A percentile compares a stretch with the other conserved stretches of the same genome.
phyloP scores from a whole-genome alignment of 2,329 filamentous ascomycete species.

The Aspergillus puulaauensis region DNA sequence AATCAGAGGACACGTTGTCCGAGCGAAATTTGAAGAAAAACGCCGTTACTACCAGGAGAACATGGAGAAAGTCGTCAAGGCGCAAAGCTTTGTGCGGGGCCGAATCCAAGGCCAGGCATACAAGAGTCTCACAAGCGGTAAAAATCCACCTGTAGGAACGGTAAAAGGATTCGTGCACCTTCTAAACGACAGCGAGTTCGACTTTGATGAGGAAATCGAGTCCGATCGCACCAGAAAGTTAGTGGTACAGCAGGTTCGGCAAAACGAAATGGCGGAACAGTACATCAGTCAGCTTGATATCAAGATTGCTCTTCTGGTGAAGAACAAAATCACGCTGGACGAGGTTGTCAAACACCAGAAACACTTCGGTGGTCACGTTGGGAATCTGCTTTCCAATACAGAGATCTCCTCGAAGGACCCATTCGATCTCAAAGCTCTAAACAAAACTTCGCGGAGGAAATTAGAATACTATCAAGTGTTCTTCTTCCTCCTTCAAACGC shows the following conservation, averaged over 20 bases:
- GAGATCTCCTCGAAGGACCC: constrained; percentile 86
- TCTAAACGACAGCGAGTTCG: constrained; percentile 96
- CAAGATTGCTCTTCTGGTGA: constrained; percentile 96
- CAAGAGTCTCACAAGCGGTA: constrained; percentile 92
- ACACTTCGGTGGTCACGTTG: constrained; percentile 88
- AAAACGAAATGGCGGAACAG: constrained; percentile 95
- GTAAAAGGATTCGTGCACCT: constrained; percentile 98
- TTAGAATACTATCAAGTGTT: constrained; percentile 95
- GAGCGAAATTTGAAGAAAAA: constrained; percentile 77
- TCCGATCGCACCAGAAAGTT: constrained; percentile 94
- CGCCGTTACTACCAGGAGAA: constrained; percentile 88
- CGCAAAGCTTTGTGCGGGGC: constrained; percentile 92
- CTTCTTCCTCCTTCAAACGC: constrained; percentile 95
- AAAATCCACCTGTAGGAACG: constrained; percentile 93
- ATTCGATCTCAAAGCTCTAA: constrained; percentile 94
- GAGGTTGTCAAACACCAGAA: constrained; percentile 96
- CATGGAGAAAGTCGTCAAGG: constrained; percentile 98
- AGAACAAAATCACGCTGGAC: constrained; percentile 98
- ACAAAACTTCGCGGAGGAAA: constrained; percentile 94
- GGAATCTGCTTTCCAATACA: constrained; percentile 81
- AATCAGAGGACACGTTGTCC: constrained; percentile 70
- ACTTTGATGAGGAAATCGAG: constrained; percentile 98
- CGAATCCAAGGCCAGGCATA: constrained; percentile 97
- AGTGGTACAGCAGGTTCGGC: constrained; percentile 93
- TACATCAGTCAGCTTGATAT: constrained; percentile 98